Conservation (phyloP, 305 asterid genomes). For the Plantago coronopus region DNA sequence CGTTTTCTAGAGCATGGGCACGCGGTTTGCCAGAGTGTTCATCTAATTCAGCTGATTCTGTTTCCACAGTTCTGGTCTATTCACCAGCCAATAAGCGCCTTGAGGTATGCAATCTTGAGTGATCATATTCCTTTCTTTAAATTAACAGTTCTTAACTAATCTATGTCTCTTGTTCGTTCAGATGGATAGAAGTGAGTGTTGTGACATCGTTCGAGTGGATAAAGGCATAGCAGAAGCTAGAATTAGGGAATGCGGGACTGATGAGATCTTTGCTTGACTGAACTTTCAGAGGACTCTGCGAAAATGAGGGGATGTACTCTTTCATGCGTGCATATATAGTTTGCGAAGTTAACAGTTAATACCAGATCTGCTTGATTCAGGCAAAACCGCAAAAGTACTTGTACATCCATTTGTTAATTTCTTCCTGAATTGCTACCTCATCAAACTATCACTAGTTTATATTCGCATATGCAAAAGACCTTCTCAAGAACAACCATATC, state of each 20-base stretch:
- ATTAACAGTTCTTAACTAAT: neutral
- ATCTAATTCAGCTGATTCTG: constrained; percentile 33
- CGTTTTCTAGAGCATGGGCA: constrained; percentile 29
- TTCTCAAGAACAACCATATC: no score
- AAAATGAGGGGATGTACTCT: no score
- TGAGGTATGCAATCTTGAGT: constrained; percentile 25
- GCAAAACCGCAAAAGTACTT: no score
- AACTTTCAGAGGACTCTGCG: no score
- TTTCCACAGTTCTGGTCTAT: constrained; percentile 28
- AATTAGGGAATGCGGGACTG: constrained; percentile 22
- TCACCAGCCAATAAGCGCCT: constrained; percentile 37
- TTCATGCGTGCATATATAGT: no score
- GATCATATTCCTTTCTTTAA: neutral
- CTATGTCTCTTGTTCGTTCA: neutral
- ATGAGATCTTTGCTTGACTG: constrained; percentile 31
- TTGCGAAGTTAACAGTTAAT: no score
- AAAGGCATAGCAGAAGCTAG: constrained; percentile 11
- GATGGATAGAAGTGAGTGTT: constrained; percentile 37
- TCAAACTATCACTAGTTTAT: no score
- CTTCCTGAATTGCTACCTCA: no score
- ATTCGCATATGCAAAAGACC: no score
- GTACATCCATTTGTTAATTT: no score
- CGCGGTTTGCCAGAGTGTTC: constrained; percentile 38
- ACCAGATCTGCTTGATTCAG: no score
- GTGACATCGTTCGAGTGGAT: constrained; percentile 22